Evolutionary conservation across 1,139 yeast genomes (phyloP), one percentile per base, ranked within the genome.

Genomic region (Pichia sp.): DNA sequence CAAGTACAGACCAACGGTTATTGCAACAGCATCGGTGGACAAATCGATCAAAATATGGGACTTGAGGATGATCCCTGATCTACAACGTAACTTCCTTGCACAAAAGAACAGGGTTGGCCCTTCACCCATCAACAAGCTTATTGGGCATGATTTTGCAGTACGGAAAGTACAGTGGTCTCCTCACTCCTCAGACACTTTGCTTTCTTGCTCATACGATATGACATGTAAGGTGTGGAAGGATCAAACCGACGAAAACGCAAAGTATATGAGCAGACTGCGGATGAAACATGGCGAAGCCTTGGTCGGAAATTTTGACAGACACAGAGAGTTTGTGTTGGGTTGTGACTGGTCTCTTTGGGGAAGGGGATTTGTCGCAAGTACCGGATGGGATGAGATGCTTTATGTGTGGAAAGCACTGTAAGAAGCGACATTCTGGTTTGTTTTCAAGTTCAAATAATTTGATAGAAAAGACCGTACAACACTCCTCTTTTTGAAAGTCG

Each of bases 271-370:
- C 63, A 48, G 55, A 19, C 67, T 70, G 61, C 65, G 75, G 56
- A 64, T 75, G 52, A 75, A 71, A 43, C 72, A 72, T 51, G 70
- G 70, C 38, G 75, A 74, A 49, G 81, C 84, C 0, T 75, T 83
- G 54, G 70, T 76, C 43, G 82, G 80, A 8, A 77, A 80, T n/a
- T 87, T 90, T 75, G 76, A 78, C 36, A 73, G 71, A 49, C 98
- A 93, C 71, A 78, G 82, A 43, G 99, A 93, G 73, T 93, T 93
- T 72, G 97, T 87, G 2, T 82, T 88, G 61, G 97, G 95, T n/a
- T 86, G 93, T 60, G 98, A 93, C 70, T 93, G 96, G 85, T 86
- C 96, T 62, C 72, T 93, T 54, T 93, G 98, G 97, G 98, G 98
- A 8, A 95, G 95, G 3, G 98, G 97, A 0, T 92, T 95, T 90